Percentiles rank a stretch among this genome's conserved stretches.
phyloP scores from a whole-genome alignment of 192 early-diverging fungal genomes.

The Linnemannia schmuckeri region DNA sequence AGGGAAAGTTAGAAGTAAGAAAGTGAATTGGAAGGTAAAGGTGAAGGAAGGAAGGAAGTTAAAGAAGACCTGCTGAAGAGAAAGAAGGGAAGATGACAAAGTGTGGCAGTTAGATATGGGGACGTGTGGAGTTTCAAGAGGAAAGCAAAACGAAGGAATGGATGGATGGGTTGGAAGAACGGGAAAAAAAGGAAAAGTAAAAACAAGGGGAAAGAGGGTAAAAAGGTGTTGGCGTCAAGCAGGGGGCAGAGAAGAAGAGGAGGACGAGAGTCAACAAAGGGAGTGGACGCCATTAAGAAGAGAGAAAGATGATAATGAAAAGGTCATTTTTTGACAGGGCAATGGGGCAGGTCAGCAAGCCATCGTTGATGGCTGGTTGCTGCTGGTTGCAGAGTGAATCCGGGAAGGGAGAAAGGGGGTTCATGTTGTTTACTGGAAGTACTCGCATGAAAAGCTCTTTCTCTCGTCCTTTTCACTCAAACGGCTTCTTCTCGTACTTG shows the following conservation, averaged over 20 bases:
- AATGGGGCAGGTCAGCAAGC: no score
- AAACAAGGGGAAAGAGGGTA: background rate
- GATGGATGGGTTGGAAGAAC: conserved; percentile 6
- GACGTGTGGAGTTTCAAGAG: no score
- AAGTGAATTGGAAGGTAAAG: background rate
- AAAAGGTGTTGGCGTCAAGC: background rate
- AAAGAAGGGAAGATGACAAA: background rate
- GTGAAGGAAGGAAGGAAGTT: background rate
- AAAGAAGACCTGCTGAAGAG: background rate
- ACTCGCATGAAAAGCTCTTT: no score
- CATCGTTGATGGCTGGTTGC: no score
- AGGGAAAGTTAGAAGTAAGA: no score
- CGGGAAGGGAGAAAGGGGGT: background rate
- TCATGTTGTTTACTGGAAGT: no score
- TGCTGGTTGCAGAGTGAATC: background rate
- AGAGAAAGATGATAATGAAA: background rate
- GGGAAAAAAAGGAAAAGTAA: background rate
- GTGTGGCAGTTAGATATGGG: no score
- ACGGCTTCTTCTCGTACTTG: background rate
- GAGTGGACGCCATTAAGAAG: background rate
- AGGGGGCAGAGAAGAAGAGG: background rate
- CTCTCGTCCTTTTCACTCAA: background rate
- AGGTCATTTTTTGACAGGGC: background rate
- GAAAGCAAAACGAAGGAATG: background rate
- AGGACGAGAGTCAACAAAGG: background rate